Evolutionary conservation across 306 rosid species (phyloP).

Genomic region (Cicer arietinum): DNA sequence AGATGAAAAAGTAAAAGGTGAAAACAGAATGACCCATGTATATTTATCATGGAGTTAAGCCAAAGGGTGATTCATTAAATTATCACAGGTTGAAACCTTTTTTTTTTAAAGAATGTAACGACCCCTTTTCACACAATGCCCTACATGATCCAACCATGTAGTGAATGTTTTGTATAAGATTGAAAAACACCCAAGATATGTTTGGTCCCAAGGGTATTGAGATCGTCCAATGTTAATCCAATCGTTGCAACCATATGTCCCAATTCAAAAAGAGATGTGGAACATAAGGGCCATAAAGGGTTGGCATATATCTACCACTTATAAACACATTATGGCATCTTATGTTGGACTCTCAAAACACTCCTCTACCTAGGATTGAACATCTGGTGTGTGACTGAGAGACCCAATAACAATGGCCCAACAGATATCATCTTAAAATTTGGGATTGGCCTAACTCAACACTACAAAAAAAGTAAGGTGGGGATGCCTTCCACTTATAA

Average conservation of each 20-base stretch:
- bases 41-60: conserved; percentile 30
- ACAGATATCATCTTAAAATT: too few relatives aligned
- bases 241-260: background rate
- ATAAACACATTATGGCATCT: too few relatives aligned
- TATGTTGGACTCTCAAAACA: too few relatives aligned
- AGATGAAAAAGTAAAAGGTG: background rate
- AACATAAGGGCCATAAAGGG: conserved; percentile 26
- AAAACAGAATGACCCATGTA: conserved; percentile 2
- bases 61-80: conserved; percentile 17
- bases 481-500: too few relatives aligned
- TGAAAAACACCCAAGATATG: background rate
- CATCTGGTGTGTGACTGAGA: too few relatives aligned
- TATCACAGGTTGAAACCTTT: background rate
- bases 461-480: too few relatives aligned
- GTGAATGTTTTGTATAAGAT: background rate
- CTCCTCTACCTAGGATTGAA: too few relatives aligned
- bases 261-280: conserved; percentile 23
- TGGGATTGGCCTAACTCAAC: too few relatives aligned
- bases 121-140: conserved; percentile 18
- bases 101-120: too few relatives aligned
- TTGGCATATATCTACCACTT: too few relatives aligned
- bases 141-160: conserved; percentile 7
- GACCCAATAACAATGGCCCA: too few relatives aligned
- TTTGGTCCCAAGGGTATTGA: background rate
- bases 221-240: background rate